Conservation (phyloP, 345 rosid species). For the Durio zibethinus region DNA sequence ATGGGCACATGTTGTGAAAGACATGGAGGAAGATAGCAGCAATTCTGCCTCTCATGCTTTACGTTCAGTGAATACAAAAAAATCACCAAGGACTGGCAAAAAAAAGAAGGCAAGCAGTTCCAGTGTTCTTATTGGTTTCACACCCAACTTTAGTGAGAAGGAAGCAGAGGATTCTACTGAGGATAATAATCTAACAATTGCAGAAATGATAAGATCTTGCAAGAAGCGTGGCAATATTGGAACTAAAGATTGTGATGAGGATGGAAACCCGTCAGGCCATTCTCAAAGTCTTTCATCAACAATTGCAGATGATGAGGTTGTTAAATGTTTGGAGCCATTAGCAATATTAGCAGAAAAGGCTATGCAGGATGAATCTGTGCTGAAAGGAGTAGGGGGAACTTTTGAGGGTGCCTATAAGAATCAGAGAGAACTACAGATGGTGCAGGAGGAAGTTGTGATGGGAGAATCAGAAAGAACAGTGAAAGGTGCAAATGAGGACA, state of each 20-base stretch:
- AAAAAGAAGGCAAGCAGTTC: not conserved
- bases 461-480: not conserved
- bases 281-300: constrained; percentile 16
- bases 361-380: constrained; percentile 9
- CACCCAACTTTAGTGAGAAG: not conserved
- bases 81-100: not conserved
- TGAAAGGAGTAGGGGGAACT: not conserved
- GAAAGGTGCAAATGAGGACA: not conserved
- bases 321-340: constrained; percentile 13
- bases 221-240: not conserved
- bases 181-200: constrained; percentile 9
- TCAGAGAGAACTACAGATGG: not conserved
- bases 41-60: not conserved
- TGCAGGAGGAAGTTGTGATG: not conserved
- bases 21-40: not conserved
- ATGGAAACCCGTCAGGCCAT: constrained; percentile 4
- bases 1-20: not conserved
- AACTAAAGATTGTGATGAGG: constrained; percentile 2
- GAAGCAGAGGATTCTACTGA: not conserved
- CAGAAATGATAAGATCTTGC: constrained; percentile 11
- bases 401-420: not conserved
- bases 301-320: constrained; percentile 9
- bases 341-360: constrained; percentile 15
- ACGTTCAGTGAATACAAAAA: not conserved
- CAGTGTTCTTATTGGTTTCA: not conserved